phyloP scores from a whole-genome alignment of 1,284 basidiomycete species.

The Lentinus polychrous region DNA sequence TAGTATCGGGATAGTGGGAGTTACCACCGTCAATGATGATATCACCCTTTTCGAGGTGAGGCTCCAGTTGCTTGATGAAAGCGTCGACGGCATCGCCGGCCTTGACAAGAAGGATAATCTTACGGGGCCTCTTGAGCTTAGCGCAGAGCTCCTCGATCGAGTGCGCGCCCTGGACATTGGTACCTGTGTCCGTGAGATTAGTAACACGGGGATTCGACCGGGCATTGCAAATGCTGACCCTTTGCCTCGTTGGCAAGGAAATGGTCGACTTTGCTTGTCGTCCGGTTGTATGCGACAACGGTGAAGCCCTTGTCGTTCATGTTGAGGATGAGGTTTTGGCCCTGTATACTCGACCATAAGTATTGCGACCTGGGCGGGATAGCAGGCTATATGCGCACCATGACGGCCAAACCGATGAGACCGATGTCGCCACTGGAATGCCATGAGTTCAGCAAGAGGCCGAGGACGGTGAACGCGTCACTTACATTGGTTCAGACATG shows the following conservation, averaged over 20 bases:
- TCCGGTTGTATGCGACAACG: conserved; percentile 97
- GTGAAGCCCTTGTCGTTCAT: conserved; percentile 99
- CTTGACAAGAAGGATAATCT: conserved; percentile 97
- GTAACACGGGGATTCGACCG: conserved; percentile 6
- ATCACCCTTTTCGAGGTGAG: conserved; percentile 71
- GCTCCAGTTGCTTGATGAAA: conserved; percentile 68
- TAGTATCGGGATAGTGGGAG: conserved; percentile 98
- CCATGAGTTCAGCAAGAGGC: background rate
- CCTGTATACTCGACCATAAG: conserved; percentile 44
- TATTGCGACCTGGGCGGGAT: conserved; percentile 12
- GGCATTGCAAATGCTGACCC: conserved; percentile 46
- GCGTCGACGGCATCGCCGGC: conserved; percentile 74
- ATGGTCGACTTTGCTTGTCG: conserved; percentile 91
- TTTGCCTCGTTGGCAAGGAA: conserved; percentile 98
- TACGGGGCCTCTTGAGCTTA: conserved; percentile 80
- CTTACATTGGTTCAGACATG: conserved; percentile 41
- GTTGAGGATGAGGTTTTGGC: conserved; percentile 95
- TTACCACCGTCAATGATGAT: conserved; percentile 99
- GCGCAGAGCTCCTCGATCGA: conserved; percentile 83
- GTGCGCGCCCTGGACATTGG: conserved; percentile 92
- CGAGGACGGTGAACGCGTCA: conserved; percentile 3
- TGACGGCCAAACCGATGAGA: conserved; percentile 94
- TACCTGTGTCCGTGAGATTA: conserved; percentile 48
- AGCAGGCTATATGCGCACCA: conserved; percentile 50
- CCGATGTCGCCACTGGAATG: conserved; percentile 77